Conservation (phyloP, 2,329 filamentous ascomycete species). For the Cytospora leucostoma region DNA sequence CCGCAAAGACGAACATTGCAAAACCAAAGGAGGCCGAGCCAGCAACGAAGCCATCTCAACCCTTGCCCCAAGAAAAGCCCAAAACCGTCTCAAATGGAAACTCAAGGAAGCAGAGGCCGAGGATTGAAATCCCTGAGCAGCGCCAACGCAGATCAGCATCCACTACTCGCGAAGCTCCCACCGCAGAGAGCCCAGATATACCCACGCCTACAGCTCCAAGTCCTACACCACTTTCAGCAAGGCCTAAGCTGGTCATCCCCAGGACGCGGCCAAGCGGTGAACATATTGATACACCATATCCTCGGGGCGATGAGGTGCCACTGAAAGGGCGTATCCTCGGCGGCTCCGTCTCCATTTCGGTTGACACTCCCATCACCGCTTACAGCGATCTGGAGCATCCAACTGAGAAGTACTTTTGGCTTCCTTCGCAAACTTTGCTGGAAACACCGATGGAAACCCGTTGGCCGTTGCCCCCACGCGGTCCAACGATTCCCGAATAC, state of each 20-base stretch:
- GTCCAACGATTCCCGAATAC: constrained; percentile 11
- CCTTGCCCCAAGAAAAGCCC: too few species aligned
- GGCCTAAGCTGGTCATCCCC: constrained; percentile 37
- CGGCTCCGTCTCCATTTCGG: constrained; percentile 26
- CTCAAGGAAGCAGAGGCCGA: neutral
- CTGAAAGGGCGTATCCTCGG: constrained; percentile 30
- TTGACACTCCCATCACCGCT: constrained; percentile 21
- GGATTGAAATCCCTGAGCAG: constrained; percentile 10
- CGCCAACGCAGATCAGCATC: neutral
- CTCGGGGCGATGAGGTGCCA: constrained; percentile 29
- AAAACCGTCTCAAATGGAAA: too few species aligned
- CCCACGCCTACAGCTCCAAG: constrained; percentile 40
- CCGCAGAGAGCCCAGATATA: constrained; percentile 26
- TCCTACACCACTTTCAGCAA: constrained; percentile 35
- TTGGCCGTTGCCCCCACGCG: constrained; percentile 26
- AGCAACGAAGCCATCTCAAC: neutral
- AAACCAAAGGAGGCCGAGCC: neutral
- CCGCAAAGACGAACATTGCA: neutral
- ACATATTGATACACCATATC: constrained; percentile 34
- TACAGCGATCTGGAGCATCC: constrained; percentile 21
- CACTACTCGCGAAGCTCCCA: neutral
- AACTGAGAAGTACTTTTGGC: constrained; percentile 33
- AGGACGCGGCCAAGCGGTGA: neutral
- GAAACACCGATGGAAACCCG: neutral
- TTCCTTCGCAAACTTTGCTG: constrained; percentile 23